Base-by-base conservation (phyloP, 257 asterid species). In the Cynanchum wilfordii region DNA sequence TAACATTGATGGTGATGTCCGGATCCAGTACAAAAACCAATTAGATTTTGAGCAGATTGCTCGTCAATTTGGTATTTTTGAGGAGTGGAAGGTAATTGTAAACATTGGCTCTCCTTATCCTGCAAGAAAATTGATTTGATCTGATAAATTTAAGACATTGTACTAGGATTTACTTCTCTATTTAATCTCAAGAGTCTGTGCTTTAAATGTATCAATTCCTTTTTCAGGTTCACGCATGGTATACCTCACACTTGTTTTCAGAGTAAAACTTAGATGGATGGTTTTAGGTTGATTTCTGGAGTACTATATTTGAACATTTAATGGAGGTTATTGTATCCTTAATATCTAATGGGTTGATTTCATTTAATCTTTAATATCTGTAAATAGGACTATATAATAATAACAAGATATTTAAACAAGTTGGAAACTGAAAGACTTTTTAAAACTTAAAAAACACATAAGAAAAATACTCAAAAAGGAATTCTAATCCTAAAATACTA, bases 41-140 rank as follows among this genome's bases (percentile, higher is more conserved):
- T 64, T 66, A 30, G 88, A 86, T 52, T 94, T 94, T 70, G 97
- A 86, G 80, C 78, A 60, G 56, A 82, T 91, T 76, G 97, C 99
- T 30, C 81, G 84, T 20, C 95, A 89, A 74, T 92, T 95, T 77
- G 99, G 99, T 74, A 92, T 95, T 78, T 95, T 95, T 82, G 90
- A 90, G 84, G 99, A 95, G 78, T 95, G 99, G 99, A 95, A 95
- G 98, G 98, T 90, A 87, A 70, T 72, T 51, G 27, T 50, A 67
- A 17, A 10, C 10, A 9, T 11, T 67, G n/a, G 65, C 4, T 33
- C 19, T 64, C 49, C 27, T 51, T 7, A 11, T 27, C 64, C 68
- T 68, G 15, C 47, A 33, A 62, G 22, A 15, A 30, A 33, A 62
- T 38, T 16, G 36, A 62, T 5, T 62, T 17, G 24, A 30, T 62